phyloP scores from a whole-genome alignment of 495 filamentous ascomycete species.

The Friedmanniomyces endolithicus region DNA sequence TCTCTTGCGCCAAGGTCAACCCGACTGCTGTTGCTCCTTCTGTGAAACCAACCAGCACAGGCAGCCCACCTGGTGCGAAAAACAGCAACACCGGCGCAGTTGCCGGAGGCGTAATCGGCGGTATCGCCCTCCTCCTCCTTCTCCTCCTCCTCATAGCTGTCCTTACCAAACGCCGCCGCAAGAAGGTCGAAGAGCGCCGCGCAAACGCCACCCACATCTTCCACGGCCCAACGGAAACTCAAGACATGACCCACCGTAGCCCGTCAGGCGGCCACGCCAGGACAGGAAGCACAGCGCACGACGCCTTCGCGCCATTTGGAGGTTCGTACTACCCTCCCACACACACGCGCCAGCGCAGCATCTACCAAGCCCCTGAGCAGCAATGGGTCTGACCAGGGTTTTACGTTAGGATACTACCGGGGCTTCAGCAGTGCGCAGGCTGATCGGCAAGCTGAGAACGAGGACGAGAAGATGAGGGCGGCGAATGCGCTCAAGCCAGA shows the following conservation, averaged over 20 bases:
- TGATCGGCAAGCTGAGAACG: constrained; percentile 5
- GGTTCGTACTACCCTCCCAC: constrained; percentile 14
- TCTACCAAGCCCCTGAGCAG: constrained; percentile 10
- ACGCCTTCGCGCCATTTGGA: constrained; percentile 16
- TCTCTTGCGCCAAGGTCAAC: constrained; percentile 13
- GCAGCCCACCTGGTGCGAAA: neutral
- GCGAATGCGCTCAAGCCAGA: neutral
- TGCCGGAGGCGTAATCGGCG: constrained; percentile 26
- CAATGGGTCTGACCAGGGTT: constrained; percentile 18
- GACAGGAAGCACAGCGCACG: constrained; percentile 9
- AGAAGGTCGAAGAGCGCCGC: constrained; percentile 16
- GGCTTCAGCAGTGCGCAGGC: neutral
- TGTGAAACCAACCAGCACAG: neutral
- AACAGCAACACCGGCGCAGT: constrained; percentile 18
- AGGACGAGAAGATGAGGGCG: neutral
- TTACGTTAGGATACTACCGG: constrained; percentile 9
- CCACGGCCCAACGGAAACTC: constrained; percentile 5
- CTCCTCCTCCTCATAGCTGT: constrained; percentile 15
- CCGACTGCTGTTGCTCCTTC: constrained; percentile 5
- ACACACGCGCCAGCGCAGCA: constrained; percentile 17
- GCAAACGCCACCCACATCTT: constrained; percentile 5
- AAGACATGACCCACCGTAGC: neutral
- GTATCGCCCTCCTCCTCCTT: constrained; percentile 18
- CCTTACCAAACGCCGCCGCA: constrained; percentile 7
- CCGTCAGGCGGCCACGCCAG: neutral